phyloP scores from a whole-genome alignment of 208 protist genomes.

The Angomonas desouzai region DNA sequence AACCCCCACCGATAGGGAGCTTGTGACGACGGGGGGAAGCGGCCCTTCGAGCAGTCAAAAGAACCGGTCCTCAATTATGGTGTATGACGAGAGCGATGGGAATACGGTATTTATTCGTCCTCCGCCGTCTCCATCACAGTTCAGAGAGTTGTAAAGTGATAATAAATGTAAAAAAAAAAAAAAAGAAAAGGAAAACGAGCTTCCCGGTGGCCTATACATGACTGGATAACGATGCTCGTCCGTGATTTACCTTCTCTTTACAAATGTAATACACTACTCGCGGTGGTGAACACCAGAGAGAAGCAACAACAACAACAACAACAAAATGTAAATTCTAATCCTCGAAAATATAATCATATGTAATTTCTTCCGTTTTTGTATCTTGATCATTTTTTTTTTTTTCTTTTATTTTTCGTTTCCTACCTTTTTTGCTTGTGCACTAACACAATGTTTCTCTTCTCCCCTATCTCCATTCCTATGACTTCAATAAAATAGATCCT shows the following conservation, averaged over 20 bases:
- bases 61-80: background rate
- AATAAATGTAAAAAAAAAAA: slow-evolving; percentile 11
- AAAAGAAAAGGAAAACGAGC: slow-evolving; percentile 15
- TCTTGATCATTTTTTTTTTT: slow-evolving; percentile 6
- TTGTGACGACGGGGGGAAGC: background rate
- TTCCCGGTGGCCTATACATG: too few species aligned
- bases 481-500: too few species aligned
- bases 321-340: too few species aligned
- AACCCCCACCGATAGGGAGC: background rate
- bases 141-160: background rate
- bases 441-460: slow-evolving; percentile 9
- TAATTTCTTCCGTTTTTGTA: background rate
- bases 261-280: too few species aligned
- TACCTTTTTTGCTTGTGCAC: background rate
- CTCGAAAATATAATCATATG: too few species aligned
- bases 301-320: background rate
- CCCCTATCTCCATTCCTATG: too few species aligned
- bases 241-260: too few species aligned
- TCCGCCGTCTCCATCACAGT: slow-evolving; percentile 4
- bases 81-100: slow-evolving; percentile 9
- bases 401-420: background rate
- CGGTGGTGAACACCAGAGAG: too few species aligned
- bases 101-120: background rate
- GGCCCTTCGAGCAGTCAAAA: background rate
- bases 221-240: too few species aligned